Percentiles rank a stretch among this genome's conserved stretches.
These are phyloP conservation scores for Fusarium torreyae DNA, from an alignment of 2,329 filamentous ascomycete species.

Conservation along the genomic window DNA sequence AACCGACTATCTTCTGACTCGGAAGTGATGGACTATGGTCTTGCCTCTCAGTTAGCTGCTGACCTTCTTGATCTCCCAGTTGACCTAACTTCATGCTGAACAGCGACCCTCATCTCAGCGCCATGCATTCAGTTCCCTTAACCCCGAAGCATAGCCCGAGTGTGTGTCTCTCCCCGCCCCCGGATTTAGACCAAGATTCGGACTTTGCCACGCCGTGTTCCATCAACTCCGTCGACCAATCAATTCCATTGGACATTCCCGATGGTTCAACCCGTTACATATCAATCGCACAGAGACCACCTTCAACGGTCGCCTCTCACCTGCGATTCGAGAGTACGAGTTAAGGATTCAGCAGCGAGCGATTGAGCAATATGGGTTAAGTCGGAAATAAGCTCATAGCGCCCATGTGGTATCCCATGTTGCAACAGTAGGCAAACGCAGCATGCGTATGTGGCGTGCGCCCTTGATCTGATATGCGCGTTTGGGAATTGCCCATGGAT, in stretches of 20 bases:
- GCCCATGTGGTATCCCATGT: no score
- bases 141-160: conserved; percentile 32
- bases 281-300: conserved; percentile 10
- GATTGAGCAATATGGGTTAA: not conserved
- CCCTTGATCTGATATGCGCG: conserved; percentile 3
- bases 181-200: conserved; percentile 46
- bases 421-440: no score
- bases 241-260: conserved; percentile 11
- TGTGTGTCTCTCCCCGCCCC: conserved; percentile 33
- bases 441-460: not conserved
- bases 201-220: conserved; percentile 40
- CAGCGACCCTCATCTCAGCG: not conserved
- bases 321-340: not conserved
- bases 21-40: not conserved
- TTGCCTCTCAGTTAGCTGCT: not conserved
- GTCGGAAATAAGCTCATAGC: not conserved
- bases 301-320: not conserved
- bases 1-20: not conserved
- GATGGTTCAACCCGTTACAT: conserved; percentile 12
- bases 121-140: conserved; percentile 26
- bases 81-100: not conserved
- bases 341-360: not conserved
- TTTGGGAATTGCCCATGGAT: conserved; percentile 10
- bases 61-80: conserved; percentile 17
- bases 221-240: conserved; percentile 33